phyloP scores from a whole-genome alignment of 2,329 filamentous ascomycete genomes.

The Cyclaneusma minus region DNA sequence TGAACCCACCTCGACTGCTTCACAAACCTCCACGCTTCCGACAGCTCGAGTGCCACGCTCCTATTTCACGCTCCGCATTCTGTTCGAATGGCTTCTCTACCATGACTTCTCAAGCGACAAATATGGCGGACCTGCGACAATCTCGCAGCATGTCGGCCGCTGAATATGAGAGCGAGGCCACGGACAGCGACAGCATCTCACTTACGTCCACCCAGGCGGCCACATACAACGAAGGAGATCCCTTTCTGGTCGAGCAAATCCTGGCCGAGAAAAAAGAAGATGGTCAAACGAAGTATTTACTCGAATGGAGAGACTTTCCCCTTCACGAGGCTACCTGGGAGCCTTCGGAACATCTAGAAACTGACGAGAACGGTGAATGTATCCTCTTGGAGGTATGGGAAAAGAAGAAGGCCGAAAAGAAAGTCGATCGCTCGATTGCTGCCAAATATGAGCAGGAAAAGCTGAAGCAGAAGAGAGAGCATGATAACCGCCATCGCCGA shows the following conservation, averaged over 20 bases:
- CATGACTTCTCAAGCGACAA: background rate
- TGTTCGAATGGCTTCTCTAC: background rate
- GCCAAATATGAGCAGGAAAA: constrained; percentile 6
- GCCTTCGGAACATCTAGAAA: constrained; percentile 24
- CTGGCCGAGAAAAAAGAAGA: constrained; percentile 26
- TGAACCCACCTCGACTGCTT: too few relatives aligned
- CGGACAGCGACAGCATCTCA: background rate
- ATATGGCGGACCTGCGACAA: background rate
- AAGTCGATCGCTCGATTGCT: constrained; percentile 11
- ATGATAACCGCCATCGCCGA: constrained; percentile 7
- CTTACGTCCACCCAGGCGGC: constrained; percentile 2
- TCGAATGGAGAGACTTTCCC: constrained; percentile 48
- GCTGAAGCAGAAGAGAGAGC: constrained; percentile 4
- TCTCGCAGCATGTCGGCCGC: background rate
- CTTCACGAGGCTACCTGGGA: constrained; percentile 41
- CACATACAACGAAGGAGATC: constrained; percentile 28
- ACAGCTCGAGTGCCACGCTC: too few relatives aligned
- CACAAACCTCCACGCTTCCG: too few relatives aligned
- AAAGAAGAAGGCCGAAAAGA: constrained; percentile 11
- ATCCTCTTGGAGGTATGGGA: constrained; percentile 20
- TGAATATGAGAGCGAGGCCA: background rate
- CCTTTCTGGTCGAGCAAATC: constrained; percentile 34
- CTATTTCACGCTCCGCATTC: too few relatives aligned
- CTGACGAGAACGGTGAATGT: too few relatives aligned
- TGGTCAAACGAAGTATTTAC: constrained; percentile 33